Conservation (phyloP, 768 basidiomycete genomes). For the Myochromella boudieri region DNA sequence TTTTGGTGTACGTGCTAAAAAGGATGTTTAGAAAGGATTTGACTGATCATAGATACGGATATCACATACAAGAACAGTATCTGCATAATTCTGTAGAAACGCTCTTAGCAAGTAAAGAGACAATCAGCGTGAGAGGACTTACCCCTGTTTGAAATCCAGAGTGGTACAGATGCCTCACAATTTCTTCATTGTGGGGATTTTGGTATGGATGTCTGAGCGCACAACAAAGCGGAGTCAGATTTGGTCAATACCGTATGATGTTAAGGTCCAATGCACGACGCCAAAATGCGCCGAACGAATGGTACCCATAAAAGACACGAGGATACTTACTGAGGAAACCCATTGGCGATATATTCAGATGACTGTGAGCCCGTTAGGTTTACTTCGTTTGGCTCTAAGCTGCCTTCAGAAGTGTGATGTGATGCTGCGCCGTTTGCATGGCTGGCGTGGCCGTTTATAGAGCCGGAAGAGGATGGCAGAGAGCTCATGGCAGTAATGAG, state of each 20-base stretch:
- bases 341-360: slow-evolving; percentile 50
- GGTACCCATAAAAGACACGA: slow-evolving; percentile 3
- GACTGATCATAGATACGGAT: slow-evolving; percentile 3
- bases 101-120: slow-evolving; percentile 11
- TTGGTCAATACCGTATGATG: slow-evolving; percentile 3
- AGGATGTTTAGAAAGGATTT: too few species aligned
- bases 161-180: slow-evolving; percentile 76
- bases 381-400: slow-evolving; percentile 36
- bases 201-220: slow-evolving; percentile 49
- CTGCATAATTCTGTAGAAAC: slow-evolving; percentile 69
- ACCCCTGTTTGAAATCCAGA: slow-evolving; percentile 83
- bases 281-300: slow-evolving; percentile 2
- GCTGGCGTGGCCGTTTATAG: slow-evolving; percentile 51
- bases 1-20: slow-evolving; percentile 71
- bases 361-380: slow-evolving; percentile 36
- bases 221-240: slow-evolving; percentile 14
- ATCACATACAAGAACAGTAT: slow-evolving; percentile 69
- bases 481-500: slow-evolving; percentile 30
- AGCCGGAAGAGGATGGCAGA: slow-evolving; percentile 38
- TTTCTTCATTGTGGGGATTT: slow-evolving; percentile 72
- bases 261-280: slow-evolving; percentile 15
- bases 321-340: slow-evolving; percentile 56
- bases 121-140: slow-evolving; percentile 27
- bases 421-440: slow-evolving; percentile 50
- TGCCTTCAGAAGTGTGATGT: slow-evolving; percentile 35